These are phyloP conservation scores for Fusarium sp. DNA, from an alignment of 2,329 filamentous ascomycete genomes.

Conservation along the genomic window DNA sequence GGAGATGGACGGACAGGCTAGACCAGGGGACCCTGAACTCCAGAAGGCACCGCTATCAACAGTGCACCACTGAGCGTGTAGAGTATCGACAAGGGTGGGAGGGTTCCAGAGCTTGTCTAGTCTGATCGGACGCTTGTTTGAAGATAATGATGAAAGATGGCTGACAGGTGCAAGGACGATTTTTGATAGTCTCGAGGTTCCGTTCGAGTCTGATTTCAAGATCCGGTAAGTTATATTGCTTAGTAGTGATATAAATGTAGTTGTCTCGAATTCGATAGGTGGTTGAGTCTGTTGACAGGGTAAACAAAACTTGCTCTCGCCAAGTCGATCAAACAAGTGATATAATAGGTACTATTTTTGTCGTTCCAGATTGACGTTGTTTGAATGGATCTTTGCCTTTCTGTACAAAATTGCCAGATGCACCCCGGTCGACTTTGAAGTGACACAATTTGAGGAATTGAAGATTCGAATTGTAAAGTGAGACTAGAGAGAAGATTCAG, in stretches of 20 bases:
- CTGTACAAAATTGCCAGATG: not conserved
- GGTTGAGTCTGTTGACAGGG: conserved; percentile 1
- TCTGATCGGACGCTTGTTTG: conserved; percentile 29
- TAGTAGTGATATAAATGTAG: not conserved
- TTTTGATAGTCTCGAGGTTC: conserved; percentile 1
- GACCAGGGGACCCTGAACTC: conserved; percentile 33
- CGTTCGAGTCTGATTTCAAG: not conserved
- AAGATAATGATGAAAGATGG: conserved; percentile 16
- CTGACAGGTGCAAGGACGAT: conserved; percentile 17
- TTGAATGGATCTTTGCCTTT: not conserved
- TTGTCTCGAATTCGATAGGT: not conserved
- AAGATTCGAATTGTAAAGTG: not conserved
- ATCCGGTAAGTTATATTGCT: not conserved
- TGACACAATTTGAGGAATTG: not conserved
- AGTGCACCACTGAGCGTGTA: conserved; percentile 23
- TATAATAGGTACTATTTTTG: conserved; percentile 25
- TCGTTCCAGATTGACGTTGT: conserved; percentile 6
- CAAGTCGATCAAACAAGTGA: conserved; percentile 21
- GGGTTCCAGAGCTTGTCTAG: conserved; percentile 13
- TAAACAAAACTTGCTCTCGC: conserved; percentile 26
- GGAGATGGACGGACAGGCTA: conserved; percentile 34
- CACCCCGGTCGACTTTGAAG: not conserved
- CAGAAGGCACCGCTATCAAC: conserved; percentile 27
- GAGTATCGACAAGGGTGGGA: conserved; percentile 16
- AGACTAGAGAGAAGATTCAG: not conserved